Evolutionary conservation across 2,329 filamentous ascomycete species (phyloP), one percentile per base, ranked within the genome.

Genomic region (Byssochlamys sp.): DNA sequence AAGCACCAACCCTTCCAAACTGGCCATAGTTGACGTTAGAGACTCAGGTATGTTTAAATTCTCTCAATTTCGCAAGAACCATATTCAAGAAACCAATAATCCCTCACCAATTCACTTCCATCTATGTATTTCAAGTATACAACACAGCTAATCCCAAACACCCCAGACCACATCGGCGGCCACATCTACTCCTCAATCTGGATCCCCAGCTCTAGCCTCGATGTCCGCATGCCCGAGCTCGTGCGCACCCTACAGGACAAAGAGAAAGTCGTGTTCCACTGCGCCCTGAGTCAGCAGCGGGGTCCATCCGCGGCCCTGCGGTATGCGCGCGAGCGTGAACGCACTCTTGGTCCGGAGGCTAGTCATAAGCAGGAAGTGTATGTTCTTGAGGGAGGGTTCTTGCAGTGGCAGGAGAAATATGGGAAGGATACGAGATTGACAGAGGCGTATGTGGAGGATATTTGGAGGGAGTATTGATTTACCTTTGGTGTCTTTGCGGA

Each of bases 191-290:
- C 84, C 59, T 88, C 86, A 33, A 83, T 81, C 55, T 89, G 96
- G 79, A 81, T 90, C 11, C 91, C 94, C 0, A 88, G 83, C 54
- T 76, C 75, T 52, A 83, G 84, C 19, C 82, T 97, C 53, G 89
- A 95, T 66, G 82, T 83, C 69, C 84, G 81, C 63, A 84, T 94
- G 72, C 88, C 91, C 0, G 89, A 91, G 61, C 83, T 99, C n/a
- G 80, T 95, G 11, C 84, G 90, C 57, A 85, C 82, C 50, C 81
- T 96, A 53, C 78, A 84, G 62, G 84, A 87, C 68, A 91, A 90
- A 72, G 84, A 94, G 57, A 87, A 82, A 10, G 90, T 99, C 12
- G 84, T 99, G 1, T 99, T 99, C 73, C 94, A 99, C 76, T 99
- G 94, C 74, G 88, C 89, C 19, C 78, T 97, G 57, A 92, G 88